phyloP scores from a whole-genome alignment of 495 filamentous ascomycete species.

The Podospora sp. region DNA sequence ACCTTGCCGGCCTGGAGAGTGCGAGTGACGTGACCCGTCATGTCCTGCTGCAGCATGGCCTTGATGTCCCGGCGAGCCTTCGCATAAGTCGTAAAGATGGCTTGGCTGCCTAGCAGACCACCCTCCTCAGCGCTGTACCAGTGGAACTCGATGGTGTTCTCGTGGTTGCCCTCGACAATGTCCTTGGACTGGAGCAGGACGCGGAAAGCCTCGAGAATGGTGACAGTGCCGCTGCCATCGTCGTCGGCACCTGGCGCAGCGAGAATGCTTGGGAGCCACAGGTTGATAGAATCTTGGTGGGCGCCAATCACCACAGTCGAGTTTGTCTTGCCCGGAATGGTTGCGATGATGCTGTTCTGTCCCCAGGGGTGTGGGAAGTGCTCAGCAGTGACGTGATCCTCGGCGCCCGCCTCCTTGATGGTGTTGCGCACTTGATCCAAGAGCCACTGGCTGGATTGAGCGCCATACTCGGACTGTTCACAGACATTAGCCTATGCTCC shows the following conservation, averaged over 20 bases:
- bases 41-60: conserved; percentile 99
- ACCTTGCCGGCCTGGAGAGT: conserved; percentile 80
- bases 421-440: conserved; percentile 71
- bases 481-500: conserved; percentile 50
- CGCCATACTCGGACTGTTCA: conserved; percentile 77
- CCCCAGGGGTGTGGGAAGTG: conserved; percentile 84
- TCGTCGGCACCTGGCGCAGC: conserved; percentile 65
- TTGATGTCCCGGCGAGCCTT: conserved; percentile 74
- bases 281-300: conserved; percentile 79
- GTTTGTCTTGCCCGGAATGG: conserved; percentile 82
- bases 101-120: conserved; percentile 87
- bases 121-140: conserved; percentile 98
- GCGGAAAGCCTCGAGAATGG: conserved; percentile 64
- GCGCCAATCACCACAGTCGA: conserved; percentile 74
- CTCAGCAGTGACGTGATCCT: conserved; percentile 65
- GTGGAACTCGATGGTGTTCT: conserved; percentile 96
- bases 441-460: conserved; percentile 90
- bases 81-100: conserved; percentile 85
- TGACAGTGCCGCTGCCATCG: conserved; percentile 62
- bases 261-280: conserved; percentile 82
- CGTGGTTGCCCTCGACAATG: conserved; percentile 55
- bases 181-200: conserved; percentile 56
- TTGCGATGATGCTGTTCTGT: conserved; percentile 89
- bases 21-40: conserved; percentile 88
- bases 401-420: conserved; percentile 69